phyloP scores from a whole-genome alignment of 495 filamentous ascomycete species.

The Xylaria longipes region DNA sequence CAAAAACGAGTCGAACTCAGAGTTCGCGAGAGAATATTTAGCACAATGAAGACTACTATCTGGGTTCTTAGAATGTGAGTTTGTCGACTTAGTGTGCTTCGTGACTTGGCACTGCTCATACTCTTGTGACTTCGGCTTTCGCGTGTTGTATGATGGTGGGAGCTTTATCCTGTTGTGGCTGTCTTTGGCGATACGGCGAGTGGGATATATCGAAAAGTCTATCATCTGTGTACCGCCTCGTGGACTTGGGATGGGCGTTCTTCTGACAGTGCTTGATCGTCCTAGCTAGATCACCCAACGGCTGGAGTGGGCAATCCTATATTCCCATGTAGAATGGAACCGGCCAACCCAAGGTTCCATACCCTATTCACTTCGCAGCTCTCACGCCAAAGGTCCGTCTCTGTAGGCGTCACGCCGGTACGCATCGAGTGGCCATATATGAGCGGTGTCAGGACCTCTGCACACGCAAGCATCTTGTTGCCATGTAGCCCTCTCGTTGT shows the following conservation, averaged over 20 bases:
- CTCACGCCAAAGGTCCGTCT: too few species aligned
- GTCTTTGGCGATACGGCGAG: neutral
- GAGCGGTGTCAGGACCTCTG: neutral
- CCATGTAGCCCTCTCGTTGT: neutral
- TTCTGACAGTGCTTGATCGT: neutral
- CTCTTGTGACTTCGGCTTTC: neutral
- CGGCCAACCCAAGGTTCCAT: too few species aligned
- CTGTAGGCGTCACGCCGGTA: neutral
- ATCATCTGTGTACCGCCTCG: too few species aligned
- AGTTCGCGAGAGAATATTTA: neutral
- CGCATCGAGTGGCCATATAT: neutral
- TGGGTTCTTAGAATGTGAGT: neutral
- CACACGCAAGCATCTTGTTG: neutral
- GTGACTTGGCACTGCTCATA: neutral
- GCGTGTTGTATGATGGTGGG: neutral
- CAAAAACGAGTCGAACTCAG: neutral
- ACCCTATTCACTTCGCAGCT: neutral
- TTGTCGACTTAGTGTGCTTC: neutral
- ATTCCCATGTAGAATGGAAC: too few species aligned
- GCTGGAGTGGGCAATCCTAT: too few species aligned
- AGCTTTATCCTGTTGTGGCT: neutral
- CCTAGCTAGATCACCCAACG: too few species aligned
- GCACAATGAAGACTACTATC: neutral
- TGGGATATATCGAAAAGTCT: neutral
- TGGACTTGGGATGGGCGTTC: too few species aligned